Conservation (phyloP, 1,139 yeast genomes). For the Taphrina betulina region DNA sequence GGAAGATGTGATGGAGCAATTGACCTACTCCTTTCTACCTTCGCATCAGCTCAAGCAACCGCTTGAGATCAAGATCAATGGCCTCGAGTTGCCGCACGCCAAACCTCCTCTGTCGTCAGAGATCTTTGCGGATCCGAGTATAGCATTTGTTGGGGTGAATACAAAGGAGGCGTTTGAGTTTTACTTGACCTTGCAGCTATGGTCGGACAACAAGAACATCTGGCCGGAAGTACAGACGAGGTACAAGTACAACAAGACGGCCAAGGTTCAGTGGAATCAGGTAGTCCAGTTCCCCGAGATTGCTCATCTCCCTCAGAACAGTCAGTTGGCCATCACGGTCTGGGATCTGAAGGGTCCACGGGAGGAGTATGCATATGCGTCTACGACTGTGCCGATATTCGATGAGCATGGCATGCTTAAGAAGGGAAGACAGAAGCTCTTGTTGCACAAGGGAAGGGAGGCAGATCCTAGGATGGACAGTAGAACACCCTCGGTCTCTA, state of each 20-base stretch:
- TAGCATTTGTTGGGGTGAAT: conserved; percentile 26
- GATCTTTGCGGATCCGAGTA: conserved; percentile 16
- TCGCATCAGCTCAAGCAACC: conserved; percentile 17
- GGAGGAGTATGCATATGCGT: conserved; percentile 55
- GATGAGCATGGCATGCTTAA: conserved; percentile 52
- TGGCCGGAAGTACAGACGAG: conserved; percentile 68
- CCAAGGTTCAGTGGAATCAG: conserved; percentile 51
- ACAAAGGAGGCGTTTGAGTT: conserved; percentile 49
- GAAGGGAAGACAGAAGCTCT: conserved; percentile 59
- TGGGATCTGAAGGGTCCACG: conserved; percentile 63
- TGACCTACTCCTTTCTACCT: conserved; percentile 17
- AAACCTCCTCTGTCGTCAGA: conserved; percentile 18
- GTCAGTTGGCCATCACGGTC: conserved; percentile 61
- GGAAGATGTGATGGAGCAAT: conserved; percentile 31
- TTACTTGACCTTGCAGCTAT: conserved; percentile 61
- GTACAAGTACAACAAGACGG: conserved; percentile 57
- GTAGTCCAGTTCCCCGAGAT: conserved; percentile 70
- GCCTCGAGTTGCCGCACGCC: conserved; percentile 10
- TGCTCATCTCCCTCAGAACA: conserved; percentile 62
- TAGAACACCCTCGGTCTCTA: conserved; percentile 42
- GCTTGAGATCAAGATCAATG: conserved; percentile 15
- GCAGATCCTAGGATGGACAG: conserved; percentile 44
- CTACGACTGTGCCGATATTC: conserved; percentile 62
- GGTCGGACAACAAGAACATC: conserved; percentile 60
- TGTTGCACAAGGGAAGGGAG: conserved; percentile 45